A percentile compares a stretch with the other conserved stretches of the same genome.
These are phyloP conservation scores for Crithidia thermophila DNA, from an alignment of 208 protist genomes.

Conservation along the genomic window DNA sequence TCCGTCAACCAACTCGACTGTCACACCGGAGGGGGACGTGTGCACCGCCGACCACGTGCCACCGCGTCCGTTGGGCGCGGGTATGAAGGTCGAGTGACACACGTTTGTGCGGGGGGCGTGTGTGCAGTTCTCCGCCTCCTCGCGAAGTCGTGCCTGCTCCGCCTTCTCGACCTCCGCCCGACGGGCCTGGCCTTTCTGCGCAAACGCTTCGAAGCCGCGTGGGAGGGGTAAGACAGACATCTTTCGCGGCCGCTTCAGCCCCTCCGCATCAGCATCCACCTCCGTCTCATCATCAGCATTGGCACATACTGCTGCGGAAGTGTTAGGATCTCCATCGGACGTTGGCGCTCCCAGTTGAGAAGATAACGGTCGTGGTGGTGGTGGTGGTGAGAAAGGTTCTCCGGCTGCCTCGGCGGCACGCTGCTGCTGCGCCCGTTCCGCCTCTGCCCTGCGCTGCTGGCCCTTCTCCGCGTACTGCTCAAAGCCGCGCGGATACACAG, in stretches of 20 bases:
- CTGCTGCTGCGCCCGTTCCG: slow-evolving; percentile 18
- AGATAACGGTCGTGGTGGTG: too few relatives aligned
- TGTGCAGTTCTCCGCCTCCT: slow-evolving; percentile 24
- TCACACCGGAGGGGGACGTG: background rate
- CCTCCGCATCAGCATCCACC: too few relatives aligned
- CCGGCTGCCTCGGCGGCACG: slow-evolving; percentile 16
- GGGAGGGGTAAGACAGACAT: slow-evolving; percentile 21
- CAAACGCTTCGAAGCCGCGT: slow-evolving; percentile 24
- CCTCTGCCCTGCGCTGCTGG: slow-evolving; percentile 32
- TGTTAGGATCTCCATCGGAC: background rate
- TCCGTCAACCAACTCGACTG: background rate
- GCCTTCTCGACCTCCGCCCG: slow-evolving; percentile 15
- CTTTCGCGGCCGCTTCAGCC: slow-evolving; percentile 4
- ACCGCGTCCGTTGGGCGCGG: background rate
- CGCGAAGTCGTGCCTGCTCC: slow-evolving; percentile 15
- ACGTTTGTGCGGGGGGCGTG: slow-evolving; percentile 22
- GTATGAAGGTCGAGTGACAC: background rate
- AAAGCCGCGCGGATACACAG: slow-evolving; percentile 38
- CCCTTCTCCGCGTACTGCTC: slow-evolving; percentile 42
- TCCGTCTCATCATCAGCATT: too few relatives aligned
- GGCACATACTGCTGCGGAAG: too few relatives aligned
- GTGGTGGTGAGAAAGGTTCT: background rate
- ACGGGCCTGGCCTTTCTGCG: slow-evolving; percentile 19
- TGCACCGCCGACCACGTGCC: background rate
- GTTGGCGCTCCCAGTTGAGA: too few relatives aligned